Base-by-base conservation (phyloP, 345 rosid species). In the Isatis tinctoria region DNA sequence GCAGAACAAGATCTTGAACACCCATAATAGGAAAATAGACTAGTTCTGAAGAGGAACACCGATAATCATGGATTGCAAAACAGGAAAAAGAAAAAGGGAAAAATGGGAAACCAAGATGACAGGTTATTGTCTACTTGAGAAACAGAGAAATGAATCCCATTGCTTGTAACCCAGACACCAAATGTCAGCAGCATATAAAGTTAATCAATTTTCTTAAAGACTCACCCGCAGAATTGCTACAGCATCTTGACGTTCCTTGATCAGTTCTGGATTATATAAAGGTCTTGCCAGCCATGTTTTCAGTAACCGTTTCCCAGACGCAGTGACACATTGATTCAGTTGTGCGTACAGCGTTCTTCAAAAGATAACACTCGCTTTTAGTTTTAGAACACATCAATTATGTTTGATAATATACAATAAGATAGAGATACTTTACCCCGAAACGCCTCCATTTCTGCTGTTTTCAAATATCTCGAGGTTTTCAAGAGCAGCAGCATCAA, bases 381-480 rank as follows among this genome's bases (percentile, higher is more conserved):
- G 72, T 56, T 49, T 60, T 74, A 45, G 60, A 43, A 73, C 58
- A 66, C 52, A 17, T 53, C 8, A 67, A 28, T 26, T 40, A 43
- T 5, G 28, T 70, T 54, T 32, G 26, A 72, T 71, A 27, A 69
- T 41, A 72, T 12, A 57, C 54, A 33, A 76, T 14, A 32, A 59
- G 65, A 58, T 71, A 33, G 22, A 39, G 75, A 59, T 68, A 54
- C 73, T 70, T 67, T 85, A 93, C 97, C 99, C 97, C 18, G 89
- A 86, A 73, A 85, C 59, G 72, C 84, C 94, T 75, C 98, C 98
- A 70, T 86, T 87, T 83, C 81, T 83, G 83, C 83, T 89, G 84
- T 95, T 95, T 86, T 95, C 98, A 83, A 92, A 95, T 78, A 95
- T 84, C 81, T 95, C 99, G 73, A 95, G 98, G 87, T 92, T 95